Evolutionary conservation across 257 asterid species (phyloP).

Genomic region (Buddleja alternifolia): DNA sequence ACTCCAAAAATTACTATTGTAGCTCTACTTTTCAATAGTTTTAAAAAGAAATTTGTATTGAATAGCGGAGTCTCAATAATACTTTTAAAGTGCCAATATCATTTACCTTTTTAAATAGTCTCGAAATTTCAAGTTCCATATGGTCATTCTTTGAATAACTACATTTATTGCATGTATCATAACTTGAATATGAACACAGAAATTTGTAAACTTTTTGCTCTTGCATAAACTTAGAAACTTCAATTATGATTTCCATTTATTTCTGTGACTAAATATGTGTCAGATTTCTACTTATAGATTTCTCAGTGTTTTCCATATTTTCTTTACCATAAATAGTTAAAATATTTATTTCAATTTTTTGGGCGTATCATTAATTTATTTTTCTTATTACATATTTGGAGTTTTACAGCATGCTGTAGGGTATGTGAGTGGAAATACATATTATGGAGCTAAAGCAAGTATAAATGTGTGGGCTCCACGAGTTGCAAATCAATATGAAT

Average conservation of each 20-base stretch:
- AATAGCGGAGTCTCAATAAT: no score
- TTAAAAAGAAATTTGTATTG: no score
- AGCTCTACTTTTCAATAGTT: no score
- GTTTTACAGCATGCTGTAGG: conserved; percentile 89
- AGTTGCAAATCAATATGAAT: conserved; percentile 66
- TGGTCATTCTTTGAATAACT: no score
- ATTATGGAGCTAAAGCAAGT: conserved; percentile 87
- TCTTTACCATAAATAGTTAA: no score
- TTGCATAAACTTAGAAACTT: background rate
- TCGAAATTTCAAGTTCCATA: no score
- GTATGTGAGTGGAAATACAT: conserved; percentile 67
- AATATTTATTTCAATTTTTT: background rate
- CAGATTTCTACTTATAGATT: background rate
- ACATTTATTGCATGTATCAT: no score
- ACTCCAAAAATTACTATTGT: no score
- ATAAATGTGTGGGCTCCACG: conserved; percentile 90
- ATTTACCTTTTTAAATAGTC: no score
- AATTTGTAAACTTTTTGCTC: background rate
- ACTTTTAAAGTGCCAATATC: no score
- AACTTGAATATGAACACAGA: background rate
- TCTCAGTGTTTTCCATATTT: no score
- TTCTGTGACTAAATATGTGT: background rate
- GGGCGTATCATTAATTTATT: no score
- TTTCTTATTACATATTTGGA: background rate
- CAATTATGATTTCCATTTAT: background rate